Evolutionary conservation across 169 alveolate genomes (phyloP).

Genomic region (Eimeria acervulina): DNA sequence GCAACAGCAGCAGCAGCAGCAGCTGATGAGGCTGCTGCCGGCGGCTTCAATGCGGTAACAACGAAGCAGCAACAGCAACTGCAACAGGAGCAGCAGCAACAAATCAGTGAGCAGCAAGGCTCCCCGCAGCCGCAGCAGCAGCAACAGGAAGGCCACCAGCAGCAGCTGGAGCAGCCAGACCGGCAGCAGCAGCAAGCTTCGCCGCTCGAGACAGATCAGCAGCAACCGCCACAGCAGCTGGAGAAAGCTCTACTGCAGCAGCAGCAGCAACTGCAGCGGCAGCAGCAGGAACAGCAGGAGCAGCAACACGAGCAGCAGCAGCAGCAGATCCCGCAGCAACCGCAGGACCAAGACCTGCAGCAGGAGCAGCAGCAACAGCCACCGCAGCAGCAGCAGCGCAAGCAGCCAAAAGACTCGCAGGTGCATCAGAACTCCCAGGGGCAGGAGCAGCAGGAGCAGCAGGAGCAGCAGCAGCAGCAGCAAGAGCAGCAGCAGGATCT

Average conservation of each 20-base stretch:
- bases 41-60: neutral
- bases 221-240: conserved; percentile 42
- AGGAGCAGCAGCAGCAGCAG: neutral
- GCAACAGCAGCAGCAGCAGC: conserved; percentile 36
- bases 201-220: conserved; percentile 47
- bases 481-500: neutral
- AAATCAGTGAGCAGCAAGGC: neutral
- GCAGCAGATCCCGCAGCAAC: neutral
- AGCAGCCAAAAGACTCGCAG: no score
- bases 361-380: no score
- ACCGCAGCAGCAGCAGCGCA: neutral
- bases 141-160: conserved; percentile 25
- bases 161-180: no score
- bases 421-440: neutral
- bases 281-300: no score
- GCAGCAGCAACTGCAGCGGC: no score
- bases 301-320: no score
- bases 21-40: no score
- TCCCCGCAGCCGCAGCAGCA: conserved; percentile 41
- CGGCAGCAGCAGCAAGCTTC: conserved; percentile 11
- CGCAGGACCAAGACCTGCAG: conserved; percentile 1
- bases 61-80: conserved; percentile 18
- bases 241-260: no score
- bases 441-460: conserved; percentile 4
- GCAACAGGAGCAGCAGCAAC: neutral